These are phyloP conservation scores for Trichoderma erinaceum DNA, from an alignment of 495 filamentous ascomycete species.

Conservation along the genomic window DNA sequence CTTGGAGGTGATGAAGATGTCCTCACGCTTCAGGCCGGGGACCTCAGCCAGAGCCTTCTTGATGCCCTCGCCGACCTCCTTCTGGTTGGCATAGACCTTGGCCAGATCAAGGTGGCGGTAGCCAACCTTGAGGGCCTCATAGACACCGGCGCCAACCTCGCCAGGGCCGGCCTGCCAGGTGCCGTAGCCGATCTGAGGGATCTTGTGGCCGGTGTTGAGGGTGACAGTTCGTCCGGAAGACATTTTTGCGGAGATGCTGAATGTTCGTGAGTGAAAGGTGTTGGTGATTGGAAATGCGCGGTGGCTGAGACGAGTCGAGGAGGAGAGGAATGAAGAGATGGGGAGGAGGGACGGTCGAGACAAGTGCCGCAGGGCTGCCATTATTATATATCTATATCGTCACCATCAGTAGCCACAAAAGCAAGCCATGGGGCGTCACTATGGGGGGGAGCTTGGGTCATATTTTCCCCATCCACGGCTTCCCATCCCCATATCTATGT, in stretches of 20 bases:
- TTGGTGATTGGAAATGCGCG: not conserved
- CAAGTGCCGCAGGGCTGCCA: not conserved
- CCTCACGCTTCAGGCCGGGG: slow-evolving; percentile 33
- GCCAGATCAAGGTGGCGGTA: slow-evolving; percentile 46
- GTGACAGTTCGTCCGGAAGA: slow-evolving; percentile 14
- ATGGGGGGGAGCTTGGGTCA: slow-evolving; percentile 3
- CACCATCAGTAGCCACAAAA: not conserved
- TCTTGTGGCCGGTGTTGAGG: slow-evolving; percentile 38
- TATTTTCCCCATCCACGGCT: not conserved
- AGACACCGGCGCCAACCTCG: slow-evolving; percentile 49
- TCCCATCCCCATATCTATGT: not conserved
- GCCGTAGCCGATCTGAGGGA: slow-evolving; percentile 62
- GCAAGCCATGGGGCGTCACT: not conserved
- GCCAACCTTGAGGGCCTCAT: slow-evolving; percentile 39
- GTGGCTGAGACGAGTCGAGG: not conserved
- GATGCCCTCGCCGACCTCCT: slow-evolving; percentile 39
- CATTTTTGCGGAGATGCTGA: slow-evolving; percentile 13
- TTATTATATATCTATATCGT: not conserved
- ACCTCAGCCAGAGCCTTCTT: slow-evolving; percentile 34
- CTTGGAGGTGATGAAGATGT: slow-evolving; percentile 44
- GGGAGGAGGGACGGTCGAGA: not conserved
- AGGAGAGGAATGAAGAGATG: not conserved
- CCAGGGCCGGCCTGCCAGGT: slow-evolving; percentile 67
- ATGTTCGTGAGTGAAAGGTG: not conserved
- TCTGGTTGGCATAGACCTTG: slow-evolving; percentile 41